Conservation (phyloP, 1,284 basidiomycete species). For the Melampsora americana region DNA sequence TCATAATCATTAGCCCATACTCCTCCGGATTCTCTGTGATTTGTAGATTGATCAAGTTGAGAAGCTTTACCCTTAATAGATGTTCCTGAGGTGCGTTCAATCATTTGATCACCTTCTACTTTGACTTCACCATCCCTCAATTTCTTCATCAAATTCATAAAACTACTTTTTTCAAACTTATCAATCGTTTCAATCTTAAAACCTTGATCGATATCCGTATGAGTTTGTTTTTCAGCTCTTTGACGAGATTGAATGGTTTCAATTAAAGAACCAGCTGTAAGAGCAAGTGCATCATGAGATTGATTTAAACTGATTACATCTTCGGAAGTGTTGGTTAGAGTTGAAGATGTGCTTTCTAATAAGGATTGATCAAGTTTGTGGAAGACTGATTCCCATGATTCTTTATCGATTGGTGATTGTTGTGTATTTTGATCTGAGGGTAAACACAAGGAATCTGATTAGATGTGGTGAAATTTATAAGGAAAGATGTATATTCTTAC, state of each 20-base stretch:
- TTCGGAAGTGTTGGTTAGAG: background rate
- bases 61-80: conserved; percentile 50
- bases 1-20: conserved; percentile 11
- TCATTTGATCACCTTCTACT: conserved; percentile 75
- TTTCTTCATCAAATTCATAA: conserved; percentile 80
- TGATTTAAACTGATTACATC: conserved; percentile 2
- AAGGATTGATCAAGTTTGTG: background rate
- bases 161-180: conserved; percentile 83
- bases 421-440: background rate
- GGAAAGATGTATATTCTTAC: background rate
- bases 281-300: conserved; percentile 21
- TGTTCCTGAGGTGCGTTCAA: conserved; percentile 58
- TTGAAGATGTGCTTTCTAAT: background rate
- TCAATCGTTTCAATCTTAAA: conserved; percentile 60
- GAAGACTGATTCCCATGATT: conserved; percentile 16
- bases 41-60: conserved; percentile 54
- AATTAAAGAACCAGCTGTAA: conserved; percentile 19
- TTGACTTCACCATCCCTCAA: conserved; percentile 77
- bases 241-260: conserved; percentile 9
- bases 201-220: background rate
- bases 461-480: background rate
- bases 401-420: conserved; percentile 13
- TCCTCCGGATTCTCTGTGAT: background rate
- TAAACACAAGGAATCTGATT: background rate
- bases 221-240: background rate